These are phyloP conservation scores for Glycine soja DNA, from an alignment of 306 rosid genomes.

Conservation along the genomic window DNA sequence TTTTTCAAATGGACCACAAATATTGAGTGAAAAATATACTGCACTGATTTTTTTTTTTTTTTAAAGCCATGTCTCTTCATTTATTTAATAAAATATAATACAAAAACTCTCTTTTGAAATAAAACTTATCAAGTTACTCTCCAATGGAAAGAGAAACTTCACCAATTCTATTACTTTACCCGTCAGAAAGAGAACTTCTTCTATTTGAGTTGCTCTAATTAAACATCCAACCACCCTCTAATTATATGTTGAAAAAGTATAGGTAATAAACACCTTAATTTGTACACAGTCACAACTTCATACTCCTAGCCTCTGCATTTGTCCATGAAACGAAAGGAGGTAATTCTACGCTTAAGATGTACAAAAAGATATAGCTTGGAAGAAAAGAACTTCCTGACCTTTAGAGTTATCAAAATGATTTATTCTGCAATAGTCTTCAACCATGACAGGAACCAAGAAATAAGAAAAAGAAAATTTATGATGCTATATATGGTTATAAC, in stretches of 20 bases:
- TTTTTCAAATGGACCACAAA: no score
- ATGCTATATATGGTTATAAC: neutral
- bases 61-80: no score
- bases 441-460: neutral
- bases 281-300: neutral
- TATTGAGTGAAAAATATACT: no score
- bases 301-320: constrained; percentile 44
- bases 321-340: constrained; percentile 55
- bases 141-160: no score
- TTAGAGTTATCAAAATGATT: neutral
- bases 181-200: no score
- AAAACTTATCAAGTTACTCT: no score
- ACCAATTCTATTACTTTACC: no score
- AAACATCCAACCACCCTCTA: constrained; percentile 13
- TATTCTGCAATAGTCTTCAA: neutral
- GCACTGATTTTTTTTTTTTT: no score
- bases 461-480: neutral
- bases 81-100: no score
- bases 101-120: no score
- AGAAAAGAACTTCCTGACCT: neutral
- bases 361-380: neutral
- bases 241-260: neutral
- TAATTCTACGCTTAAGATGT: constrained; percentile 22
- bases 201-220: no score
- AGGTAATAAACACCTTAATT: neutral